Evolutionary conservation across 768 basidiomycete genomes (phyloP).

Genomic region (Boletus huronensis): DNA sequence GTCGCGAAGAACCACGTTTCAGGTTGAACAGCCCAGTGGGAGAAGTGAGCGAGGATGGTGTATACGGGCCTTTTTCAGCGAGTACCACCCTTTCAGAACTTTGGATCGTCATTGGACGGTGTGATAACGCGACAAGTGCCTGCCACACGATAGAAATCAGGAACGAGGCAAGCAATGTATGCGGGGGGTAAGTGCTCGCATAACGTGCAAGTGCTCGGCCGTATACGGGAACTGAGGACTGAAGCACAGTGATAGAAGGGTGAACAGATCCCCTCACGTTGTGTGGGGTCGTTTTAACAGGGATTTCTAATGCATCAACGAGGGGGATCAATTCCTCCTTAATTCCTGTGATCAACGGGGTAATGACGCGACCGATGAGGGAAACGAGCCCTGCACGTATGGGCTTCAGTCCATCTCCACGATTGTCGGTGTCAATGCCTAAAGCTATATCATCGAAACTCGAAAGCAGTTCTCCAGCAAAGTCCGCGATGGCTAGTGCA

Average conservation of each 20-base stretch:
- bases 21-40: constrained; percentile 58
- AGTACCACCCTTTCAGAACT: constrained; percentile 36
- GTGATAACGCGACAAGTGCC: constrained; percentile 64
- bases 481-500: constrained; percentile 62
- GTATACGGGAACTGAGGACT: constrained; percentile 60
- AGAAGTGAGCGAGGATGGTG: constrained; percentile 46
- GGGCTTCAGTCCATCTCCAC: constrained; percentile 65
- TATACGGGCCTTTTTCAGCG: constrained; percentile 41
- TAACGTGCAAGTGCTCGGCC: constrained; percentile 54
- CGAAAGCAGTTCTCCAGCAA: constrained; percentile 72
- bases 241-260: constrained; percentile 58
- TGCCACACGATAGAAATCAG: constrained; percentile 76
- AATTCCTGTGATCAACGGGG: constrained; percentile 60
- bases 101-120: constrained; percentile 48
- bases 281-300: constrained; percentile 28
- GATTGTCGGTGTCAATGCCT: constrained; percentile 55
- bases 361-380: constrained; percentile 60
- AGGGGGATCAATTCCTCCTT: constrained; percentile 59
- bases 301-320: constrained; percentile 57
- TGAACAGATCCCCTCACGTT: constrained; percentile 35
- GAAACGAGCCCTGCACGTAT: constrained; percentile 72
- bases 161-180: constrained; percentile 63
- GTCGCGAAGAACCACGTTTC: constrained; percentile 64
- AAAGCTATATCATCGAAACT: constrained; percentile 64
- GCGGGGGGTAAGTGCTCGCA: constrained; percentile 49